Base-by-base conservation (phyloP, 73 alveolate genomes). In the Tetrahymena malaccensis region DNA sequence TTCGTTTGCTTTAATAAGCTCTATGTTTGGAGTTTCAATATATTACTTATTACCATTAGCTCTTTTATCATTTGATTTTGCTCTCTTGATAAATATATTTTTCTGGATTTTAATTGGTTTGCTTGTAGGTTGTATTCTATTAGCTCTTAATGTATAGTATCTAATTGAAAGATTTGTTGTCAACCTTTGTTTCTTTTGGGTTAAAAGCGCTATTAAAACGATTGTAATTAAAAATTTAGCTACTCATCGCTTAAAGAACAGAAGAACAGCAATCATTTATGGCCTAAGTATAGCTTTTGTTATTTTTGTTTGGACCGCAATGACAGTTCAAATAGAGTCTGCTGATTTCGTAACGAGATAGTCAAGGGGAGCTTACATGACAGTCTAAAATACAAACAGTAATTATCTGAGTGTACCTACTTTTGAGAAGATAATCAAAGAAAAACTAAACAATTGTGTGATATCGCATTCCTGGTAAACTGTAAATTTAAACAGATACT, bases 1-100 rank as follows among this genome's bases (percentile, higher is more conserved):
- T 34, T 94, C 93, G 27, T 99, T 98, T 94, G 99, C 99, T 17
- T 84, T 97, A 15, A 93, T 99, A n/a, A 97, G 99, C 43, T 98
- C 98, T 31, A 95, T 99, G 84, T 98, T 98, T 97, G 99, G 99
- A 5, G 96, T 99, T 34, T 96, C 99, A 11, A 98, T 99, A 83
- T 99, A 98, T 95, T 99, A 98, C 96, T 98, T 98, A 95, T 96
- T 99, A 85, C 99, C 99, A 17, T 93, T 98, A 56, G 97, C 99
- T 19, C 94, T 99, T 95, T 95, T 99, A 10, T 97, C 99, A 33
- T 57, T 98, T 85, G 97, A 98, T 95, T 96, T 98, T 94, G 98
- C 98, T 37, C 94, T 98, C 97, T 94, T 99, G 33, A 97, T 99
- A 25, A 94, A 96, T 33, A 98, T 99, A 44, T 99, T 99, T 98